Evolutionary conservation across 139 green algal species (phyloP), one percentile per base, ranked within the genome.

Genomic region (Micractinium sp.): DNA sequence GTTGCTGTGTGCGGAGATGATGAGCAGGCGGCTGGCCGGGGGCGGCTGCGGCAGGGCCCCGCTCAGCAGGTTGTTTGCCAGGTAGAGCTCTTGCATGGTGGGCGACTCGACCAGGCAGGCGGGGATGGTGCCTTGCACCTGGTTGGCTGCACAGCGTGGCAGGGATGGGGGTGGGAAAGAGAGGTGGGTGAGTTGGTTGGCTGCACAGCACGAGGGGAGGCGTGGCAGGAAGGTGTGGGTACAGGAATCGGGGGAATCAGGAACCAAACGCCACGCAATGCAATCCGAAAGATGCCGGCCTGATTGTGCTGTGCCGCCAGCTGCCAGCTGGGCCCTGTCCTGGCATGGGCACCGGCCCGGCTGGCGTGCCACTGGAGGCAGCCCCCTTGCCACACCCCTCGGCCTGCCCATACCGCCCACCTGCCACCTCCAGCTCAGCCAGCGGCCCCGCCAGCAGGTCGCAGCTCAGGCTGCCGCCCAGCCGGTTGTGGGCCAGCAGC

Each of bases 401-500:
- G 14, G 15, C 63, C 14, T 29, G 63, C 63, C 63, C 19, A 61
- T n/a, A 19, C 27, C 1, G 3, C 79, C 2, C 66, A 79, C 82
- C 82, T 9, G 83, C 71, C 27, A 87, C 61, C 2, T 75, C 83
- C 63, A 87, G 83, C 27, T 79, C 83, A 20, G 83, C 83, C 66
- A 87, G 83, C 2, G 29, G 23, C 29, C 61, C 61, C 0, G 83
- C 73, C 27, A 75, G 38, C 29, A 87, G 83, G 15, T 31, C 83
- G 67, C 83, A 87, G 66, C 20, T 66, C 29, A 87, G 83, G 3
- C 39, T 22, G 27, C 83, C 83, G 4, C 47, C 27, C 67, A 87
- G 83, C 39, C 53, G 39, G 83, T 87, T 87, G 83, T 87, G 83
- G 20, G 83, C 47, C 67, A 87, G 67, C 38, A 79, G 41, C 67